These are phyloP conservation scores for Russula olivacea DNA, from an alignment of 768 basidiomycete species.

Conservation along the genomic window DNA sequence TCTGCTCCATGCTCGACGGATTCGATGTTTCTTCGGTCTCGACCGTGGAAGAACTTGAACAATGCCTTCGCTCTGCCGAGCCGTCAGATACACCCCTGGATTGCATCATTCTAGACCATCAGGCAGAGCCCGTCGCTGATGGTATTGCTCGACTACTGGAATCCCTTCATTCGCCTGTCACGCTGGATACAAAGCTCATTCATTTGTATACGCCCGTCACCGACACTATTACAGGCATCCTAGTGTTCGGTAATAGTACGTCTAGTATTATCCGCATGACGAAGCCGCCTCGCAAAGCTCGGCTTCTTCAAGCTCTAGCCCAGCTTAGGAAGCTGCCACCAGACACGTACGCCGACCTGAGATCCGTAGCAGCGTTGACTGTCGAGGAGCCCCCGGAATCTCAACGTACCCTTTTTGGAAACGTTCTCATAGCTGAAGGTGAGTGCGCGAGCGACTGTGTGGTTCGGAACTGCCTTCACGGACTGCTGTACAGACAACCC, in stretches of 20 bases:
- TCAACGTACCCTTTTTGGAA: constrained; percentile 55
- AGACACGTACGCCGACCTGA: constrained; percentile 36
- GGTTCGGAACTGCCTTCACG: background rate
- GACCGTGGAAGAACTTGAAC: constrained; percentile 43
- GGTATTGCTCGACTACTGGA: constrained; percentile 49
- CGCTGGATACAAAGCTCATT: constrained; percentile 56
- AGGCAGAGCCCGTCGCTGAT: constrained; percentile 52
- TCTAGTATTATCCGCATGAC: constrained; percentile 62
- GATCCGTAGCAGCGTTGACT: constrained; percentile 37
- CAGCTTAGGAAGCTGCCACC: constrained; percentile 49
- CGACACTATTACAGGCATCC: constrained; percentile 44
- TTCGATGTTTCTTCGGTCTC: constrained; percentile 44
- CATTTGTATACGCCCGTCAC: constrained; percentile 70
- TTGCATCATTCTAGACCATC: constrained; percentile 64
- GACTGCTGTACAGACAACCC: constrained; percentile 49
- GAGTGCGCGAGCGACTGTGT: constrained; percentile 4
- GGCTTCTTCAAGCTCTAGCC: constrained; percentile 58
- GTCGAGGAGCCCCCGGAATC: constrained; percentile 43
- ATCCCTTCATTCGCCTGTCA: constrained; percentile 34
- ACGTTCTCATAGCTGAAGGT: constrained; percentile 72
- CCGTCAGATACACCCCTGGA: constrained; percentile 40
- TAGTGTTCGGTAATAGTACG: constrained; percentile 45
- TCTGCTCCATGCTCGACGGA: constrained; percentile 51
- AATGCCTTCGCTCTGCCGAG: constrained; percentile 35
- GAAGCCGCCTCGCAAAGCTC: constrained; percentile 58